Evolutionary conservation across 2,329 filamentous ascomycete species (phyloP).

Genomic region (Fusarium abutilonis): DNA sequence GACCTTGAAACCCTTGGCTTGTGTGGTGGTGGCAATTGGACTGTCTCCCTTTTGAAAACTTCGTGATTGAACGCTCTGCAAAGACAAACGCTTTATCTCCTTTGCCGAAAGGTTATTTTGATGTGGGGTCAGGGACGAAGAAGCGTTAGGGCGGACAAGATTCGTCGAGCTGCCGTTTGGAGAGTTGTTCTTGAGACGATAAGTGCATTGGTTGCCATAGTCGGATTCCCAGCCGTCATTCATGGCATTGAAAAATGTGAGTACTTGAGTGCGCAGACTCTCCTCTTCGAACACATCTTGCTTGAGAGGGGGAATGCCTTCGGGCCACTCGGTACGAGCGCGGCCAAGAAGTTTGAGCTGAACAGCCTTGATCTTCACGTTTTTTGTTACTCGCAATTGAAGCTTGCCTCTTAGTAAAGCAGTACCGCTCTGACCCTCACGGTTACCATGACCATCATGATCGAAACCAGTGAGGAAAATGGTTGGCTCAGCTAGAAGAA

Average conservation of each 20-base stretch:
- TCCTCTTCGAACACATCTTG: constrained; percentile 85
- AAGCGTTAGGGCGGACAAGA: constrained; percentile 37
- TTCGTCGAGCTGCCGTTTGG: constrained; percentile 52
- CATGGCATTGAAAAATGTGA: constrained; percentile 90
- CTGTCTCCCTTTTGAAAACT: constrained; percentile 86
- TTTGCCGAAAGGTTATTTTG: constrained; percentile 52
- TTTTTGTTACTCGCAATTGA: constrained; percentile 84
- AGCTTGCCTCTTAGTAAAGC: constrained; percentile 87
- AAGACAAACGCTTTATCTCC: constrained; percentile 74
- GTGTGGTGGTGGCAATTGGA: constrained; percentile 67
- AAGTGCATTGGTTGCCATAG: constrained; percentile 71
- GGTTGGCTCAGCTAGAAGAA: constrained; percentile 81
- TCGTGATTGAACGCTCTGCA: constrained; percentile 82
- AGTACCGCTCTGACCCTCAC: constrained; percentile 72
- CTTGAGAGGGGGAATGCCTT: constrained; percentile 90
- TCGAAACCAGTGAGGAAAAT: constrained; percentile 84
- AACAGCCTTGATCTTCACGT: constrained; percentile 91
- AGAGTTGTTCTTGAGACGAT: constrained; percentile 55
- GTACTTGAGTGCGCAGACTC: constrained; percentile 85
- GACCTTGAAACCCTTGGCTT: constrained; percentile 81
- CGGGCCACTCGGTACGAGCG: constrained; percentile 93
- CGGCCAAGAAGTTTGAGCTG: constrained; percentile 86
- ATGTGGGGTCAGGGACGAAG: constrained; percentile 38
- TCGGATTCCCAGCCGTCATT: constrained; percentile 68
- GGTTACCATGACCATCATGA: constrained; percentile 66